Base-by-base conservation (phyloP, 164 flowering plant genomes). In the Aristolochia contorta region DNA sequence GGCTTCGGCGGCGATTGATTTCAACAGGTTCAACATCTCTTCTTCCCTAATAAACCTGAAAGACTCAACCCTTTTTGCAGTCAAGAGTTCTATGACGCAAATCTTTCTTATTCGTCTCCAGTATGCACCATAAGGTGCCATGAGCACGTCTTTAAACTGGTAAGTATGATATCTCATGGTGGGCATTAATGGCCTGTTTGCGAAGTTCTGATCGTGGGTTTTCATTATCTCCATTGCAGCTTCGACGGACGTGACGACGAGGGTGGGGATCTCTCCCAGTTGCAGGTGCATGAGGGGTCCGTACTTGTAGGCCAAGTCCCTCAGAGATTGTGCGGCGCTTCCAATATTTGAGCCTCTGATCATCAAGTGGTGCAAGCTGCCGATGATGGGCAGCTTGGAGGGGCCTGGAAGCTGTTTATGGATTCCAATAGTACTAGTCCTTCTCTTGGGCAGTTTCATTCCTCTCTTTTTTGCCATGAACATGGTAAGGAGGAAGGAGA, bases 241-340 rank as follows among this genome's bases (percentile, higher is more conserved):
- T 53, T 53, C 27, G 15, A 22, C 14, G 0, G 56, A 53, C 1
- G 56, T 18, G 56, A 53, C 21, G 16, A 53, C 27, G 15, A 53
- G 27, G 13, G 30, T 5, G 16, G 56, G 16, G 18, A 23, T 15
- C 30, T 53, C 56, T 1, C 56, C 56, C 27, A 53, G 16, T 20
- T 53, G 20, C 2, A 22, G 56, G 14, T 53, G 56, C 56, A 53
- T 53, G 16, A 53, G 14, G 56, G 56, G 56, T 23, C 56, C 25
- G 22, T 53, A 16, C 15, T 0, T 12, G 23, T 5, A 18, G 13
- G 56, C 56, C 56, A 53, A 53, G 56, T 53, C 3, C 27, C 56
- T 53, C 2, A 53, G 56, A 22, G 56, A 30, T 7, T 21, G 56
- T 1, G 23, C 27, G 10, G 27, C 8, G 19, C 52, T 9, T 10